A percentile compares a stretch with the other conserved stretches of the same genome.
These are phyloP conservation scores for Emergomyces orientalis DNA, from an alignment of 2,329 filamentous ascomycete genomes.

Conservation along the genomic window DNA sequence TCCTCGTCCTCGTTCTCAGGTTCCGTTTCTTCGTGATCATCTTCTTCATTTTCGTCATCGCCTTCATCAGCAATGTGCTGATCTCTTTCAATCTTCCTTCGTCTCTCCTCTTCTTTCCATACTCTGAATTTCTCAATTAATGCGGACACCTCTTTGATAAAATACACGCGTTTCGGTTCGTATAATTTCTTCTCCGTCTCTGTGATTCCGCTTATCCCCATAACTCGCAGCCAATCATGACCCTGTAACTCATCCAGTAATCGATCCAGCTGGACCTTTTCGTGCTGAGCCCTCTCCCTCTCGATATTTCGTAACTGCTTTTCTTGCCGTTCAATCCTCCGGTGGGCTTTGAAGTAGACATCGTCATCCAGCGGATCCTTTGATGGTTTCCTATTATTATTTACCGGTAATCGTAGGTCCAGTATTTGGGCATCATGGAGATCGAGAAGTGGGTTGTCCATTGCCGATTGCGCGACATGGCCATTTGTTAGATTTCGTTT, in stretches of 20 bases:
- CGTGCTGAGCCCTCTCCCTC: constrained; percentile 56
- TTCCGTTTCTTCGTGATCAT: constrained; percentile 23
- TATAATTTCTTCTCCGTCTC: constrained; percentile 80
- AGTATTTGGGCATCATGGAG: constrained; percentile 35
- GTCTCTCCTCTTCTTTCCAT: constrained; percentile 86
- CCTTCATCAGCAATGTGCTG: constrained; percentile 46
- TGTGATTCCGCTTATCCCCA: constrained; percentile 79
- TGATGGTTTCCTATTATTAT: constrained; percentile 23
- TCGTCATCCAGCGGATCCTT: constrained; percentile 50
- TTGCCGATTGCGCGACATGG: constrained; percentile 20
- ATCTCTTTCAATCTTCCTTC: constrained; percentile 66
- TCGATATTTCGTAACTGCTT: constrained; percentile 61
- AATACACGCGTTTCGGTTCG: constrained; percentile 74
- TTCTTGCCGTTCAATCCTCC: constrained; percentile 54
- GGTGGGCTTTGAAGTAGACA: constrained; percentile 50
- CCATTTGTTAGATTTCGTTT: constrained; percentile 15
- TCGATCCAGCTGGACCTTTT: constrained; percentile 56
- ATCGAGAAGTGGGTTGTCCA: constrained; percentile 27
- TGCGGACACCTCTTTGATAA: constrained; percentile 70
- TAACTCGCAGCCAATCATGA: constrained; percentile 83
- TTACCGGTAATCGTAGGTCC: constrained; percentile 34
- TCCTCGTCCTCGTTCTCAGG: constrained; percentile 12
- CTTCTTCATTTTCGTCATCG: constrained; percentile 36
- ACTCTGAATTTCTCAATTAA: constrained; percentile 79
- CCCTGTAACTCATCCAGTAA: constrained; percentile 75